Evolutionary conservation across 257 asterid genomes (phyloP), one percentile per base, ranked within the genome.

Genomic region (Buddleja alternifolia): DNA sequence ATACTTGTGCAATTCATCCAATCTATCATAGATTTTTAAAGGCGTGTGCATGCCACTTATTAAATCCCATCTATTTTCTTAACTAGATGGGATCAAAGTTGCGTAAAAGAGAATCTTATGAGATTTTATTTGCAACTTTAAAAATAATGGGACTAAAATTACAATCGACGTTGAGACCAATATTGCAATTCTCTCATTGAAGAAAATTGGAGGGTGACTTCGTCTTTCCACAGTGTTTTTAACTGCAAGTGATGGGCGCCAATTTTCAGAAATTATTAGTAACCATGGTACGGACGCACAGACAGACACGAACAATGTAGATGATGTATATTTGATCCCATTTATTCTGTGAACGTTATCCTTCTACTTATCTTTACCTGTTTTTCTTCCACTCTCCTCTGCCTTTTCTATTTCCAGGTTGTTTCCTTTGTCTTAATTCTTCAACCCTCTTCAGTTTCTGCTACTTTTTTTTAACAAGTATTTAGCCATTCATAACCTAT

Each of bases 341-440:
- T 78, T 68, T 15, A 60, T 82, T 74, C 47, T 75, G 84, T 80
- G 88, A 72, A 87, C 92, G 67, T 75, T 78, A 83, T 85, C 85
- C 62, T 42, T 56, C 82, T 70, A 60, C 81, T 77, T 76, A 86
- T 83, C 96, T 77, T 46, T 23, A 74, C 76, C 6, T 21, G 11
- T 40, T 21, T n/a, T n/a, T n/a, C n/a, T n/a, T n/a, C n/a, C n/a
- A 51, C 15, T 16, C 40, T 52, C 57, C 64, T 47, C 15, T 57
- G 45, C 40, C 25, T 17, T 66, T 3, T n/a, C 46, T 4, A 3
- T 34, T 47, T 73, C 66, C 72, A 57, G 70, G 62, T 59, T 60
- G 16, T 50, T 50, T 42, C 39, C 57, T 67, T 5, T 17, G n/a
- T 70, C 59, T 57, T 64, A 16, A 12, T 50, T 64, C 44, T 8